Percentiles rank a stretch among this genome's conserved stretches.
Conservation (phyloP, 176 grass and related monocot genomes). For the Aegilops tauschii region DNA sequence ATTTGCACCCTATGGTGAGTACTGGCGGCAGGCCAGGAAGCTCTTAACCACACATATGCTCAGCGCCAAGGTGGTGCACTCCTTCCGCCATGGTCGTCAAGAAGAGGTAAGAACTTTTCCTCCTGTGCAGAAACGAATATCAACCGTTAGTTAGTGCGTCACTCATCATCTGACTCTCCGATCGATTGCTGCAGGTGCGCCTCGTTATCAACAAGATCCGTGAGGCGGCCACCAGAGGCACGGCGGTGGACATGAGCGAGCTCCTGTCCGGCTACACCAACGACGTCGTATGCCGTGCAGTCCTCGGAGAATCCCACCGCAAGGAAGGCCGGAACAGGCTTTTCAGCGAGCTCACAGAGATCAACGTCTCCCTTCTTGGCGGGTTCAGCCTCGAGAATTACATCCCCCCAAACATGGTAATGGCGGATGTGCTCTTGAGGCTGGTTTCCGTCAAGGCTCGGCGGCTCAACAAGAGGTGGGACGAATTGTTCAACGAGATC, state of each 20-base stretch:
- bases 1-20: constrained; percentile 29
- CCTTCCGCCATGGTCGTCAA: background rate
- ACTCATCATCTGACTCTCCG: too few species aligned
- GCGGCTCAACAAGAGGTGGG: constrained; percentile 11
- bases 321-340: constrained; percentile 7
- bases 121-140: too few species aligned
- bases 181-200: background rate
- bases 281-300: constrained; percentile 37
- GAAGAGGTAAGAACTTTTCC: background rate
- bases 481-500: constrained; percentile 29
- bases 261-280: constrained; percentile 14
- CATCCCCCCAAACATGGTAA: background rate
- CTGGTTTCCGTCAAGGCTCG: constrained; percentile 24
- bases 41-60: constrained; percentile 33
- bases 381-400: background rate
- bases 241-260: constrained; percentile 29
- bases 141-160: too few species aligned
- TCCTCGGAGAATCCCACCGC: constrained; percentile 4
- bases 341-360: constrained; percentile 33
- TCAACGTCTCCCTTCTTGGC: constrained; percentile 13
- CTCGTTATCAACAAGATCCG: background rate
- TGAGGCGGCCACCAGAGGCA: background rate
- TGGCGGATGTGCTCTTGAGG: background rate
- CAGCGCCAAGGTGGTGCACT: background rate
- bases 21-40: constrained; percentile 38